A percentile compares a stretch with the other conserved stretches of the same genome.
These are phyloP conservation scores for Haematococcus lacustris DNA, from an alignment of 139 green algal genomes.

Conservation along the genomic window DNA sequence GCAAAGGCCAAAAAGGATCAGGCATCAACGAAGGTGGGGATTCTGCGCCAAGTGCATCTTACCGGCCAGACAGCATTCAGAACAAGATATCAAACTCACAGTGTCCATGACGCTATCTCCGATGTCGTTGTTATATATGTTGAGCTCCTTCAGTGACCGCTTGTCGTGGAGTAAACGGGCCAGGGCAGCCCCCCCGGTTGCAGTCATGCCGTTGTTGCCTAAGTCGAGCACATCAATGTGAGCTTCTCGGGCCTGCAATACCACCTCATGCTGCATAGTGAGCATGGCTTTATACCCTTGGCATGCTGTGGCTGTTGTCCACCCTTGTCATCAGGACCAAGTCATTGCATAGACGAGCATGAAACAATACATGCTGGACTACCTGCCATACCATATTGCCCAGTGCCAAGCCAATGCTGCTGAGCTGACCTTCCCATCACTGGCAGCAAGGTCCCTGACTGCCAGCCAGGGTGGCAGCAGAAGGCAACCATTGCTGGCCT, in stretches of 20 bases:
- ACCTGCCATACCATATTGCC: too few relatives aligned
- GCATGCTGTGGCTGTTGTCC: too few relatives aligned
- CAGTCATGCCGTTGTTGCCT: slow-evolving; percentile 85
- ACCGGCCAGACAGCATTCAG: neutral
- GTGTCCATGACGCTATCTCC: slow-evolving; percentile 65
- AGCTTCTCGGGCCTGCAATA: slow-evolving; percentile 29
- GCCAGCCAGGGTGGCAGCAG: too few relatives aligned
- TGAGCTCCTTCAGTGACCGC: slow-evolving; percentile 67
- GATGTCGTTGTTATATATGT: slow-evolving; percentile 97
- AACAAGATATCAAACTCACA: slow-evolving; percentile 21
- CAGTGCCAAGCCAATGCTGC: too few relatives aligned
- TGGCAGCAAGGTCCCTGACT: too few relatives aligned
- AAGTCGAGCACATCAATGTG: slow-evolving; percentile 74
- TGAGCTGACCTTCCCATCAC: too few relatives aligned
- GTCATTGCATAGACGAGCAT: too few relatives aligned
- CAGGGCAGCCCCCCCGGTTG: slow-evolving; percentile 57
- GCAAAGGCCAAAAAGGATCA: neutral
- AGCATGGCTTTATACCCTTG: too few relatives aligned
- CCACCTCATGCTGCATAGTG: neutral
- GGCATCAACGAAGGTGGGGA: neutral
- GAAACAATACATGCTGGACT: too few relatives aligned
- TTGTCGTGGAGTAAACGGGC: slow-evolving; percentile 60
- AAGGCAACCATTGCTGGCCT: too few relatives aligned
- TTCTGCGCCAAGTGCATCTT: neutral
- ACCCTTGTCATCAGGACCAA: too few relatives aligned